phyloP scores from a whole-genome alignment of 345 rosid species.

The Salix udensis region DNA sequence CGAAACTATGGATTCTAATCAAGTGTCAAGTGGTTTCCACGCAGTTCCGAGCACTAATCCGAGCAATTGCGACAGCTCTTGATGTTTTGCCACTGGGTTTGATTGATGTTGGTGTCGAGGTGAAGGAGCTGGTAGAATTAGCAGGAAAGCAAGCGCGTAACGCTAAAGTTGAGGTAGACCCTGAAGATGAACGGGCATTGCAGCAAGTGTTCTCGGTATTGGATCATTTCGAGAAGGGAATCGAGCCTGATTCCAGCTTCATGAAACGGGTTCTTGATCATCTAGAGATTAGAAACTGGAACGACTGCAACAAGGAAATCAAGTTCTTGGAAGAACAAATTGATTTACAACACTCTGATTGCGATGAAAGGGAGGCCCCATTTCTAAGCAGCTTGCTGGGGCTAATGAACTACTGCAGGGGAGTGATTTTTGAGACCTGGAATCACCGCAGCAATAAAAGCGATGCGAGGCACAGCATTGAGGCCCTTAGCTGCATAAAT shows the following conservation, averaged over 20 bases:
- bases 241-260: slow-evolving; percentile 39
- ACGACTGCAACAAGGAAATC: slow-evolving; percentile 52
- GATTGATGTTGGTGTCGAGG: slow-evolving; percentile 51
- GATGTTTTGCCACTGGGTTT: slow-evolving; percentile 46
- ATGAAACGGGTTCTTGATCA: slow-evolving; percentile 46
- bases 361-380: slow-evolving; percentile 41
- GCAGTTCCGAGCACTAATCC: slow-evolving; percentile 46
- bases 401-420: slow-evolving; percentile 64
- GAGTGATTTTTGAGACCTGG: slow-evolving; percentile 44
- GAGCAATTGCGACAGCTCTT: slow-evolving; percentile 53
- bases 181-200: slow-evolving; percentile 43
- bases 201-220: slow-evolving; percentile 33
- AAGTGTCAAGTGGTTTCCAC: slow-evolving; percentile 45
- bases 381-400: slow-evolving; percentile 58
- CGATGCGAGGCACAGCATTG: slow-evolving; percentile 28
- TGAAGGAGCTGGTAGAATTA: slow-evolving; percentile 65
- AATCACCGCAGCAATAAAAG: slow-evolving; percentile 23
- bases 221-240: slow-evolving; percentile 48
- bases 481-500: slow-evolving; percentile 48
- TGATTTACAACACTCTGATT: slow-evolving; percentile 26
- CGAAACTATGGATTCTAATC: slow-evolving; percentile 50
- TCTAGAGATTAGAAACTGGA: slow-evolving; percentile 58
- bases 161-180: slow-evolving; percentile 38
- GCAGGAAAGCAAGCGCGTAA: slow-evolving; percentile 60
- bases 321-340: slow-evolving; percentile 58